Percentiles rank a stretch among this genome's conserved stretches.
These are phyloP conservation scores for Coprinellus aureogranulatus DNA, from an alignment of 768 basidiomycete genomes.

Conservation along the genomic window DNA sequence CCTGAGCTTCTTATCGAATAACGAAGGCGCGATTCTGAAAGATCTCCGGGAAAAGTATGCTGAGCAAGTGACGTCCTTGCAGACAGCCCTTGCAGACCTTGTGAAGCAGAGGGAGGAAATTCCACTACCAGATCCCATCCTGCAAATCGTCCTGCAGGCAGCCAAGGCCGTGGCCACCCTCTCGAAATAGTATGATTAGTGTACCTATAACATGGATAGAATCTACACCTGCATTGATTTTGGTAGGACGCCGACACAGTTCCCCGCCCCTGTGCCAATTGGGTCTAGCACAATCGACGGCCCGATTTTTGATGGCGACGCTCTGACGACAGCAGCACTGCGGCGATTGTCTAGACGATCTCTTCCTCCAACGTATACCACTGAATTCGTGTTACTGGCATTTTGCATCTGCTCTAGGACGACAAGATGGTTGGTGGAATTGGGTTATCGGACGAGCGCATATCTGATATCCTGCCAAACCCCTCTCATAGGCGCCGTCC, in stretches of 20 bases:
- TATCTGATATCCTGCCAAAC: background rate
- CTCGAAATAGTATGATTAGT: background rate
- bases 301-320: too few species aligned
- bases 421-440: slow-evolving; percentile 16
- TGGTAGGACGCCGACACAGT: too few species aligned
- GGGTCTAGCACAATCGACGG: too few species aligned
- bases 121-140: slow-evolving; percentile 49
- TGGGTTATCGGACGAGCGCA: background rate
- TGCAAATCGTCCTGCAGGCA: slow-evolving; percentile 34
- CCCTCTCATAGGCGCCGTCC: slow-evolving; percentile 62
- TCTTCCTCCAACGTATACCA: too few species aligned
- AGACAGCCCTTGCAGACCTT: slow-evolving; percentile 48
- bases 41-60: slow-evolving; percentile 42
- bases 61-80: slow-evolving; percentile 52
- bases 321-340: too few species aligned
- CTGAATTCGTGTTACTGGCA: background rate
- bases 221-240: too few species aligned
- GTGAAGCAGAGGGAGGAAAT: slow-evolving; percentile 42
- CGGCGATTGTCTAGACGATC: too few species aligned
- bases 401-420: slow-evolving; percentile 1
- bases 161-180: slow-evolving; percentile 3
- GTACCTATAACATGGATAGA: background rate
- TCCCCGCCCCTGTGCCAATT: too few species aligned
- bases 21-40: slow-evolving; percentile 35
- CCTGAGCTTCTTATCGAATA: slow-evolving; percentile 54